phyloP scores from a whole-genome alignment of 768 basidiomycete genomes.

The Tulasnella sp. region DNA sequence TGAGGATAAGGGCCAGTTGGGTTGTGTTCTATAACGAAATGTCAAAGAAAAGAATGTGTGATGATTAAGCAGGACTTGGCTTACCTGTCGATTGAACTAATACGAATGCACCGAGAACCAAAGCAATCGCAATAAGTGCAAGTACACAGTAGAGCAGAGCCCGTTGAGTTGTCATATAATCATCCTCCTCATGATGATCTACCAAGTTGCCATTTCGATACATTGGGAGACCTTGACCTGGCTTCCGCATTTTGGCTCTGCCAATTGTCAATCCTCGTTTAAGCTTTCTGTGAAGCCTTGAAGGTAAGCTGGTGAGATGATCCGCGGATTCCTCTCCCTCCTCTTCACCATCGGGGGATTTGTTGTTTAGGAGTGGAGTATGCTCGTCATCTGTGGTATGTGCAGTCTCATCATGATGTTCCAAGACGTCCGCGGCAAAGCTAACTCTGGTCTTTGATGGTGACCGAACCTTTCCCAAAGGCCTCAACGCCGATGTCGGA shows the following conservation, averaged over 20 bases:
- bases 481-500: too few relatives aligned
- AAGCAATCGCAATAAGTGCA: constrained; percentile 5
- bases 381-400: too few relatives aligned
- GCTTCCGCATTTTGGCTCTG: constrained; percentile 1
- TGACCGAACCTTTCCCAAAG: too few relatives aligned
- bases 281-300: constrained; percentile 11
- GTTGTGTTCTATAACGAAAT: not conserved
- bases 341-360: too few relatives aligned
- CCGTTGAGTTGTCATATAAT: constrained; percentile 10
- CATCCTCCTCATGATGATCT: not conserved
- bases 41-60: not conserved
- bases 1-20: constrained; percentile 10
- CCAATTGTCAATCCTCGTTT: constrained; percentile 10
- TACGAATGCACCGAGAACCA: constrained; percentile 8
- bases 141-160: constrained; percentile 11
- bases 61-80: not conserved
- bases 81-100: constrained; percentile 8
- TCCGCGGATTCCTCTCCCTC: constrained; percentile 9
- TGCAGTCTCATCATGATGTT: too few relatives aligned
- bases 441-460: too few relatives aligned
- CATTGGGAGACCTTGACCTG: not conserved
- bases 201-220: not conserved
- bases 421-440: too few relatives aligned
- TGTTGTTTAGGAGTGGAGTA: too few relatives aligned
- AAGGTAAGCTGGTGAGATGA: constrained; percentile 5